A percentile compares a stretch with the other conserved stretches of the same genome.
Conservation (phyloP, 495 filamentous ascomycete genomes). For the Massariosphaeria phaeospora region DNA sequence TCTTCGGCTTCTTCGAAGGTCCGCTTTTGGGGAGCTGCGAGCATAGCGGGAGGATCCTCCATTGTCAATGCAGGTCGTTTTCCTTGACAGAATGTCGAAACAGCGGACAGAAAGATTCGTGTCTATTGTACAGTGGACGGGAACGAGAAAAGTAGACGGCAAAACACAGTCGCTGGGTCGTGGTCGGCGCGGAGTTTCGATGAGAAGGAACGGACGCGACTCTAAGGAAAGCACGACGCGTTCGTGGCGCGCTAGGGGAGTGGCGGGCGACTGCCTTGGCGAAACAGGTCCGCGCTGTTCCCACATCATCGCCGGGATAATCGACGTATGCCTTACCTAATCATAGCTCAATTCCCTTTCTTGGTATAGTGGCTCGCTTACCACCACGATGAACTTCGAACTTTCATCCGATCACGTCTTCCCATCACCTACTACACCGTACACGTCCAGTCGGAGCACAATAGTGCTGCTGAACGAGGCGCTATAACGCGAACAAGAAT, state of each 20-base stretch:
- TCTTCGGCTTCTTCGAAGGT: slow-evolving; percentile 17
- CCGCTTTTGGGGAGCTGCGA: slow-evolving; percentile 21
- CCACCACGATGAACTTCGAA: not conserved
- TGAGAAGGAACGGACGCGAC: slow-evolving; percentile 16
- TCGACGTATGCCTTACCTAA: not conserved
- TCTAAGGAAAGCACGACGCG: slow-evolving; percentile 15
- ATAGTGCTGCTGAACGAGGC: no score
- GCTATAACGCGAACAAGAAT: no score
- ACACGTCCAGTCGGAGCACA: no score
- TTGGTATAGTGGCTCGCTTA: not conserved
- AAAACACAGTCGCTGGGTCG: slow-evolving; percentile 3
- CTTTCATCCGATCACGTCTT: not conserved
- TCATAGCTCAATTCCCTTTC: slow-evolving; percentile 4
- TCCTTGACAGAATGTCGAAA: no score
- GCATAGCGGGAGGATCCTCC: slow-evolving; percentile 4
- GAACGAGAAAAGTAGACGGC: not conserved
- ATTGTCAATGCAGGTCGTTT: no score
- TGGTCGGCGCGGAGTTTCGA: slow-evolving; percentile 1
- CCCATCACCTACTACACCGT: no score
- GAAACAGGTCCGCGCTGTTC: not conserved
- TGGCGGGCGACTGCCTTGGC: not conserved
- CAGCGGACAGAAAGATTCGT: no score
- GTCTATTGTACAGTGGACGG: not conserved
- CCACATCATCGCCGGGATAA: not conserved
- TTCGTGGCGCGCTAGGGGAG: slow-evolving; percentile 5